Evolutionary conservation across 257 asterid species (phyloP), one percentile per base, ranked within the genome.

Genomic region (Rauvolfia tetraphylla): DNA sequence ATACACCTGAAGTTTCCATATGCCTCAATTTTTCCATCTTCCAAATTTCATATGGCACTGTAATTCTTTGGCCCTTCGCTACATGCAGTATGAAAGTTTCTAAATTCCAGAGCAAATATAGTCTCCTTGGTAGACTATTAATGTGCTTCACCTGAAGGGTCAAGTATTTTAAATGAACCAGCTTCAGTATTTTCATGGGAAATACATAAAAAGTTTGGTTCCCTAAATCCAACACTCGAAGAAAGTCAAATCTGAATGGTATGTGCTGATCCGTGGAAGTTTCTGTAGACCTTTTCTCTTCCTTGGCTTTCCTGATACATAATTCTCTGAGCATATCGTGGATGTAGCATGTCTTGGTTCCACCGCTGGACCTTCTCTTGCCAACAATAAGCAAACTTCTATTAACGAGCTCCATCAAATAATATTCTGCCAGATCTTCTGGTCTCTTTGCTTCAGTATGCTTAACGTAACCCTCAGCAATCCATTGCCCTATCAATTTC

Each of bases 251-350:
- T 7, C 53, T 46, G 2, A 46, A 46, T 9, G 53, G 33, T 54
- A 73, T 54, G 51, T 56, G 11, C 17, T 31, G 39, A 25, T 72
- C 9, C 33, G 3, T 27, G 20, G 22, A 65, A 11, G 23, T 14
- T n/a, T n/a, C n/a, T 1, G 20, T 31, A 36, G 11, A 1, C 70
- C 31, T n/a, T 34, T 75, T 68, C 12, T 58, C 61, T 20, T 17
- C 69, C 9, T 54, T 48, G n/a, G 71, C 51, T 75, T 74, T 76
- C 46, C 57, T 34, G 33, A 56, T 38, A 71, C 76, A 75, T 25
- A 79, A 39, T 14, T 68, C 59, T 18, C 75, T 13, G 1, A 79
- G 22, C 42, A 66, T 59, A 70, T 79, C 82, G 3, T 79, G 79
- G 25, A 74, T 68, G 54, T 61, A 54, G 49, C 79, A 74, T n/a